Base-by-base conservation (phyloP, 108 stramenopile genomes). In the Cyclostephanos invisitatus region DNA sequence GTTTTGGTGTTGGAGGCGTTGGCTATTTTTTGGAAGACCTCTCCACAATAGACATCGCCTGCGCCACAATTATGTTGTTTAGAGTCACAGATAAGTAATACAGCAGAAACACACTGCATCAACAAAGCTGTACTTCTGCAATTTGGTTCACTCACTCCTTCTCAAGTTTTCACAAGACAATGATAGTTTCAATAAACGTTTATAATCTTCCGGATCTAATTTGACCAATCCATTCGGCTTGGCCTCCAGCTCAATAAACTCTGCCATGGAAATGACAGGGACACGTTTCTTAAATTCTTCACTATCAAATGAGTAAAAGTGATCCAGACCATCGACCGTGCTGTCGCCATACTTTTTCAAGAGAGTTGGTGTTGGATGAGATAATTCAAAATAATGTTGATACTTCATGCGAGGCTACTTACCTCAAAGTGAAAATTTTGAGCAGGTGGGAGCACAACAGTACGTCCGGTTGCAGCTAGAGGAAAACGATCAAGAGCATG, bases 401-500 rank as follows among this genome's bases (percentile, higher is more conserved):
- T 7, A 54, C 1, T 8, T 54, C 7, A 25, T 8, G 53, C 22
- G 27, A 27, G 14, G 9, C 25, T 11, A 40, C 79, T 84, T 64
- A 89, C 91, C 56, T 86, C 76, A 20, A 81, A 57, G 20, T 60
- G 49, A 29, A 81, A 32, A 46, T 71, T 71, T 48, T 81, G 80
- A 12, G 10, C 67, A 10, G 96, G 96, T 42, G 96, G 96, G 25
- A 97, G 68, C 1, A 97, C 95, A 15, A 97, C 64, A 15, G 94
- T 91, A 36, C 95, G 78, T 9, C 95, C 92, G 0, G 90, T 90
- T 46, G 87, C 91, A 36, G 90, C 85, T 37, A 92, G 92, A n/a
- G n/a, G n/a, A 10, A 91, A 56, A 32, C 92, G 96, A 75, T 37
- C 37, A 7, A 8, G n/a, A 42, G 20, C 11, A 61, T 21, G n/a